These are phyloP conservation scores for Asterella californica DNA, from an alignment of 225 moss, liverwort and hornwort genomes.

Conservation along the genomic window DNA sequence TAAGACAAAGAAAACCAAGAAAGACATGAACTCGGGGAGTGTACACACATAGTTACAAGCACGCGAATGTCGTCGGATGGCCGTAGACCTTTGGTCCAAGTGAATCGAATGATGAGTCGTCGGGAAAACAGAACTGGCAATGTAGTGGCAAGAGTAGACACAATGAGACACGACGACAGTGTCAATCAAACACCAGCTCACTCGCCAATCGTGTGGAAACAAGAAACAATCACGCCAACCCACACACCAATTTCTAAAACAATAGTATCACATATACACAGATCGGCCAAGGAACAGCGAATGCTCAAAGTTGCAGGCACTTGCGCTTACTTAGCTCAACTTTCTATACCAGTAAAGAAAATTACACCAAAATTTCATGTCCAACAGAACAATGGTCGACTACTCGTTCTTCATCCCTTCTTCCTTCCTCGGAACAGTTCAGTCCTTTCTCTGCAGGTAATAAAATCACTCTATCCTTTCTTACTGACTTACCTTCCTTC, in stretches of 20 bases:
- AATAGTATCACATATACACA: background rate
- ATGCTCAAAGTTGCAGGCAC: background rate
- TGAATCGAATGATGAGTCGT: constrained; percentile 1
- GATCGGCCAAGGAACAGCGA: background rate
- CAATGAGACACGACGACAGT: background rate
- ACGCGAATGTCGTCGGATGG: constrained; percentile 1
- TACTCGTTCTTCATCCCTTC: background rate
- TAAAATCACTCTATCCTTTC: background rate
- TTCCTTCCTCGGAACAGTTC: background rate
- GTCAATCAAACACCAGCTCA: background rate
- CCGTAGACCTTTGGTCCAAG: background rate
- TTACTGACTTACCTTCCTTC: background rate
- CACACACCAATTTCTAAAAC: background rate
- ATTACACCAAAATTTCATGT: background rate
- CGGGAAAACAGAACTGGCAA: constrained; percentile 10
- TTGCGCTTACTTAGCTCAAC: background rate
- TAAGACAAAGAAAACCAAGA: background rate
- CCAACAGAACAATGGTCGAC: background rate
- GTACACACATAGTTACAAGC: constrained; percentile 15
- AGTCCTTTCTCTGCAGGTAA: background rate
- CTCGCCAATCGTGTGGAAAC: background rate
- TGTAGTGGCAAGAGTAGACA: no score
- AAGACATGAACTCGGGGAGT: background rate
- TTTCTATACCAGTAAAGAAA: background rate
- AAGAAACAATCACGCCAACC: background rate